Percentiles rank a stretch among this genome's conserved stretches.
phyloP scores from a whole-genome alignment of 805 yeast species.

The Ogataea minuta region DNA sequence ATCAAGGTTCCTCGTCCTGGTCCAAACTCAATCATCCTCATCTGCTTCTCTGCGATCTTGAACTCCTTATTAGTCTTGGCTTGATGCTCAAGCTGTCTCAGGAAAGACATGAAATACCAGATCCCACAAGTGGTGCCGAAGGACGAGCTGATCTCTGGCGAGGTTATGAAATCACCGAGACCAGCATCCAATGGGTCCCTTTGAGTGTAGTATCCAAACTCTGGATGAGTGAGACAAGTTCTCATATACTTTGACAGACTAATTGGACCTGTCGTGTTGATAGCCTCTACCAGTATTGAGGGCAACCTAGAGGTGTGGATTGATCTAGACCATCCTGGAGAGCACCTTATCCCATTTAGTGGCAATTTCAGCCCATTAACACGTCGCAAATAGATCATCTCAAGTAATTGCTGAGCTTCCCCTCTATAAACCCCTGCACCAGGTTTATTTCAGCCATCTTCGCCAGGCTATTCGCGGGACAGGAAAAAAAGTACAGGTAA shows the following conservation, averaged over 20 bases:
- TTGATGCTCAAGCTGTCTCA: slow-evolving; percentile 50
- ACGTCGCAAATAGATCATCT: no score
- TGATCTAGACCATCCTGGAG: not conserved
- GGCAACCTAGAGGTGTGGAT: slow-evolving; percentile 2
- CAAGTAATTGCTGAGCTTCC: not conserved
- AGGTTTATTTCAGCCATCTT: not conserved
- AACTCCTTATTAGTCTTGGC: slow-evolving; percentile 21
- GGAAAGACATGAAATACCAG: slow-evolving; percentile 63
- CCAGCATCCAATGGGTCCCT: slow-evolving; percentile 56
- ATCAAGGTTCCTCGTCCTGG: slow-evolving; percentile 84
- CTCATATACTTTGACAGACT: slow-evolving; percentile 73
- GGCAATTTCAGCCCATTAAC: not conserved
- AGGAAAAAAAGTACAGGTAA: not conserved
- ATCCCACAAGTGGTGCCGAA: slow-evolving; percentile 84
- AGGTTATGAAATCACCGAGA: slow-evolving; percentile 75
- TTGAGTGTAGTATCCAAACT: slow-evolving; percentile 75
- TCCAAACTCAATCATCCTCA: slow-evolving; percentile 72
- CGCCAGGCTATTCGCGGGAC: not conserved
- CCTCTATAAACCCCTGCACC: slow-evolving; percentile 1
- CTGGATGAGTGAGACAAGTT: slow-evolving; percentile 77
- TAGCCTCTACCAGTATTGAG: slow-evolving; percentile 43
- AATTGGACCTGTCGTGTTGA: slow-evolving; percentile 73
- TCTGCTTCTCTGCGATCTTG: slow-evolving; percentile 26
- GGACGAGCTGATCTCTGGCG: slow-evolving; percentile 84
- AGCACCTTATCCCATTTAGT: not conserved